phyloP scores from a whole-genome alignment of 768 basidiomycete species.

The Kwoniella sp. region DNA sequence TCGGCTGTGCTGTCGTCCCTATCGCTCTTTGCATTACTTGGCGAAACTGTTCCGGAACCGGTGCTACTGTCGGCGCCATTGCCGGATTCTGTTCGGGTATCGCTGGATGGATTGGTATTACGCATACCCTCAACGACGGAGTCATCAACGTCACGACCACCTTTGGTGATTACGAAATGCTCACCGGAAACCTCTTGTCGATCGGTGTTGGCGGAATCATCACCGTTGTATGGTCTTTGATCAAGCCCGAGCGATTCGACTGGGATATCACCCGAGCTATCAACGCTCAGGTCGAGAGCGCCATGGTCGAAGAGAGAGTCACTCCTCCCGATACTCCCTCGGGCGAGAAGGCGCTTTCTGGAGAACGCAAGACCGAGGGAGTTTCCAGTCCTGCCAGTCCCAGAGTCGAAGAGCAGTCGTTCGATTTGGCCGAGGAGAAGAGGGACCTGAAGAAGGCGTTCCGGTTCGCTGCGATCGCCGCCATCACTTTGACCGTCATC shows the following conservation, averaged over 20 bases:
- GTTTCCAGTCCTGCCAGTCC: not conserved
- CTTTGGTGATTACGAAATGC: conserved; percentile 63
- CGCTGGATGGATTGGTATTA: conserved; percentile 82
- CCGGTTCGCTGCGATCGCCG: conserved; percentile 73
- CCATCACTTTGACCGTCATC: conserved; percentile 38
- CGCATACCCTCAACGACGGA: conserved; percentile 69
- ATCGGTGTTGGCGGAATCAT: conserved; percentile 80
- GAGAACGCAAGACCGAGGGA: not conserved
- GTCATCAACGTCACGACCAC: conserved; percentile 67
- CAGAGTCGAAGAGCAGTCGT: conserved; percentile 31
- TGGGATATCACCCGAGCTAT: conserved; percentile 78
- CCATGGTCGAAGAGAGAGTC: not conserved
- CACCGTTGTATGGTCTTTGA: conserved; percentile 65
- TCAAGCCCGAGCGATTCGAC: conserved; percentile 81
- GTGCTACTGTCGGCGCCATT: conserved; percentile 74
- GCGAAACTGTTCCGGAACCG: conserved; percentile 81
- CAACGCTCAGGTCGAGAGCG: conserved; percentile 58
- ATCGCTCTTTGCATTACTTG: conserved; percentile 85
- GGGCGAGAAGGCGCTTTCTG: not conserved
- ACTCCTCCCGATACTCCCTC: not conserved
- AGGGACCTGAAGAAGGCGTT: conserved; percentile 72
- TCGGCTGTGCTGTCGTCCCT: conserved; percentile 76
- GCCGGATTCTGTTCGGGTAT: conserved; percentile 71
- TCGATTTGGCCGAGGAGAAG: conserved; percentile 67
- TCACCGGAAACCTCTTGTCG: conserved; percentile 85